Evolutionary conservation across 1,139 yeast genomes (phyloP).

Genomic region (Suhomyces panamericanus): DNA sequence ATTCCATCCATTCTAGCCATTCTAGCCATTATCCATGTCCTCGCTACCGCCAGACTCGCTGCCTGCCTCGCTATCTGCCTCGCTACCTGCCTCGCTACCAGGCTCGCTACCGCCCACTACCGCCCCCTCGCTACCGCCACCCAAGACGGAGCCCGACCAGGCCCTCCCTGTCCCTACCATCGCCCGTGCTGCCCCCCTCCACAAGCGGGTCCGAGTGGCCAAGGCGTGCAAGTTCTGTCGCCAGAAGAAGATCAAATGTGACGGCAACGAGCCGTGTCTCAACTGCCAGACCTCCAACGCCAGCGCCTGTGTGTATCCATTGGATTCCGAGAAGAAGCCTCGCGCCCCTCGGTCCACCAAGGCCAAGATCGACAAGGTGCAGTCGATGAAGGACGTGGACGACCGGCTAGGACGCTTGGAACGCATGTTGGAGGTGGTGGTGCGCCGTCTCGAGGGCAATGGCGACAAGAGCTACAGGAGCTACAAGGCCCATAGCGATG

Average conservation of each 20-base stretch:
- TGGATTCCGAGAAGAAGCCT: constrained; percentile 21
- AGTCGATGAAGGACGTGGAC: constrained; percentile 23
- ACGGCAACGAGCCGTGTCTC: constrained; percentile 24
- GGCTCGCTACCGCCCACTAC: no score
- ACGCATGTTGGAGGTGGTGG: not conserved
- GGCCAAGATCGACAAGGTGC: constrained; percentile 9
- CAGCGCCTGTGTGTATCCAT: constrained; percentile 29
- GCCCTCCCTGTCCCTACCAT: no score
- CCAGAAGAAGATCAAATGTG: constrained; percentile 27
- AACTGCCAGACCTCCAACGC: constrained; percentile 23
- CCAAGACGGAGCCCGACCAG: not conserved
- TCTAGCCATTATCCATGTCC: no score
- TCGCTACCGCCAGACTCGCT: no score
- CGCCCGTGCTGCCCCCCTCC: not conserved
- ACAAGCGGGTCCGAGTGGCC: constrained; percentile 20
- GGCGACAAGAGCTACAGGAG: not conserved
- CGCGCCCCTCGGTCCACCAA: constrained; percentile 1
- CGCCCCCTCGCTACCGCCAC: no score
- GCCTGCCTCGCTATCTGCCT: no score
- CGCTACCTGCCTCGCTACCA: no score
- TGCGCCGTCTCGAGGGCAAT: not conserved
- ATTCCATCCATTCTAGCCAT: no score
- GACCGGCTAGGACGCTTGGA: constrained; percentile 26
- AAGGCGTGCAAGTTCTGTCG: constrained; percentile 30
- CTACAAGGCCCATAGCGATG: not conserved